phyloP scores from a whole-genome alignment of 176 grass and related monocot species.

The Juncus effusus region DNA sequence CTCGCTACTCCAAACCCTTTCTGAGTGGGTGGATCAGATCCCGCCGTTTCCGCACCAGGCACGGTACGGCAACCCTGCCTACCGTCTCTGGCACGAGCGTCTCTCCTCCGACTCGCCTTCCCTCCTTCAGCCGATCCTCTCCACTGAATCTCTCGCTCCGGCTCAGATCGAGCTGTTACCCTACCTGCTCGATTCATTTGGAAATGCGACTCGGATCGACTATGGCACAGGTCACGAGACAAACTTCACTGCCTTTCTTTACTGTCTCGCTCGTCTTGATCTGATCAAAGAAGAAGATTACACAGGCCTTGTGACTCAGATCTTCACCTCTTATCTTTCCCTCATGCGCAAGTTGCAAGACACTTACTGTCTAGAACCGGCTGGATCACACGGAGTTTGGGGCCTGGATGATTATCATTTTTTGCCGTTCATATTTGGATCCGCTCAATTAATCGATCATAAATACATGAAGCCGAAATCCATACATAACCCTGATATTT shows the following conservation, averaged over 20 bases:
- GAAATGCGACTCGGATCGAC: constrained; percentile 75
- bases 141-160: constrained; percentile 32
- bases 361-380: constrained; percentile 82
- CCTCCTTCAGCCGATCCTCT: constrained; percentile 44
- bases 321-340: constrained; percentile 56
- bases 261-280: constrained; percentile 79
- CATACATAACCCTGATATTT: constrained; percentile 85
- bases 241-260: constrained; percentile 87
- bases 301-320: constrained; percentile 45
- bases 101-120: constrained; percentile 35
- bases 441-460: constrained; percentile 83
- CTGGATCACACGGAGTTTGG: constrained; percentile 82
- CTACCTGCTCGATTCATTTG: constrained; percentile 89
- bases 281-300: constrained; percentile 63
- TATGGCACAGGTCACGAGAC: constrained; percentile 81
- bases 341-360: constrained; percentile 79
- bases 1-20: constrained; percentile 49
- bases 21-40: constrained; percentile 47
- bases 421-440: constrained; percentile 84
- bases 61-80: constrained; percentile 89
- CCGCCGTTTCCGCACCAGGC: constrained; percentile 58
- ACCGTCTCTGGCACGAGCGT: constrained; percentile 73
- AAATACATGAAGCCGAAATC: constrained; percentile 99
- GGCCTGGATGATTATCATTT: constrained; percentile 86
- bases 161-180: constrained; percentile 64